Percentiles rank a stretch among this genome's conserved stretches.
phyloP scores from a whole-genome alignment of 164 flowering plant genomes.

The Macadamia integrifolia region DNA sequence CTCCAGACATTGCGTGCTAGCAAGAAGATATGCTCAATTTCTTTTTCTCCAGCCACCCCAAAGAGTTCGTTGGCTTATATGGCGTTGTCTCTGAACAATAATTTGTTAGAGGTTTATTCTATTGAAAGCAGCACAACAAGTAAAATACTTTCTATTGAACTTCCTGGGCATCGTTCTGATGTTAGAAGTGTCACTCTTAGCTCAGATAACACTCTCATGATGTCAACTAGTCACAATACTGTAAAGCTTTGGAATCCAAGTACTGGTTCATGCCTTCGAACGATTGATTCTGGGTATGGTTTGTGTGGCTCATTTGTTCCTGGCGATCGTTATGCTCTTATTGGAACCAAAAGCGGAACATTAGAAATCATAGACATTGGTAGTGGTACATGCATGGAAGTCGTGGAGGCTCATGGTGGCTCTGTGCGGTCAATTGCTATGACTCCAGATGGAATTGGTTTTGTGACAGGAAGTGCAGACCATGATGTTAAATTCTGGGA shows the following conservation, averaged over 20 bases:
- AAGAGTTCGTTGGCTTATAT: constrained; percentile 59
- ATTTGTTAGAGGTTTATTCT: constrained; percentile 66
- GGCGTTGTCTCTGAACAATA: constrained; percentile 83
- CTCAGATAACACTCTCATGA: constrained; percentile 74
- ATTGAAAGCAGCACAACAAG: constrained; percentile 36
- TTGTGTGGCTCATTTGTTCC: constrained; percentile 78
- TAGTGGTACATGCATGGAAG: constrained; percentile 68
- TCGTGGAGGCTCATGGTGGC: constrained; percentile 76
- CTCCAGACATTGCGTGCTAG: constrained; percentile 62
- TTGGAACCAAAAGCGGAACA: constrained; percentile 84
- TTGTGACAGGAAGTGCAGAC: constrained; percentile 92
- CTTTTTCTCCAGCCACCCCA: constrained; percentile 60
- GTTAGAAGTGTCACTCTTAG: constrained; percentile 90
- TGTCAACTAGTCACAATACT: constrained; percentile 90
- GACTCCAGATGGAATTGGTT: constrained; percentile 68
- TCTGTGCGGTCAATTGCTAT: constrained; percentile 60
- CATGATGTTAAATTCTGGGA: constrained; percentile 94
- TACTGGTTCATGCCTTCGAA: constrained; percentile 79
- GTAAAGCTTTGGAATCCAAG: constrained; percentile 95
- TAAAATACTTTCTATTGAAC: constrained; percentile 62
- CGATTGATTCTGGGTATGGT: constrained; percentile 87
- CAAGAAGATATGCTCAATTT: constrained; percentile 80
- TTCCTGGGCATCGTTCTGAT: constrained; percentile 87
- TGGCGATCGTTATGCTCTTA: constrained; percentile 68
- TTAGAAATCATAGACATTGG: constrained; percentile 86